Evolutionary conservation across 345 rosid species (phyloP).

Genomic region (Sisymbrium irio): DNA sequence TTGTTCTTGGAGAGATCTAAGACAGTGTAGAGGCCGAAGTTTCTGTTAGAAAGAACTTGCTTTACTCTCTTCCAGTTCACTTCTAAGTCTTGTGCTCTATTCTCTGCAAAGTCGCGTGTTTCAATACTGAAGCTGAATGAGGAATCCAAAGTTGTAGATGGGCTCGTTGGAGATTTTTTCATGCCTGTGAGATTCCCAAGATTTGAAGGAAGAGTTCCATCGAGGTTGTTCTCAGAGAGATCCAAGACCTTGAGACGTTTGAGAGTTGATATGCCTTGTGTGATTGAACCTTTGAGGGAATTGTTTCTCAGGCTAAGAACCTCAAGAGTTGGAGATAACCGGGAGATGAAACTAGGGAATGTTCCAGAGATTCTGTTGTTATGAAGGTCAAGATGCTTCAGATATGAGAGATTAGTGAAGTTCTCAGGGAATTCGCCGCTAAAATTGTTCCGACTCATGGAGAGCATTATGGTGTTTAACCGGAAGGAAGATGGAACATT

Average conservation of each 20-base stretch:
- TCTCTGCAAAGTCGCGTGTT: background rate
- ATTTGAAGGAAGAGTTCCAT: slow-evolving; percentile 32
- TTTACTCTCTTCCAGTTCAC: slow-evolving; percentile 37
- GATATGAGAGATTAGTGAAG: slow-evolving; percentile 5
- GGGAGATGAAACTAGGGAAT: slow-evolving; percentile 26
- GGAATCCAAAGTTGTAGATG: background rate
- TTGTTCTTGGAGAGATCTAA: slow-evolving; percentile 44
- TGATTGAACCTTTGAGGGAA: slow-evolving; percentile 34
- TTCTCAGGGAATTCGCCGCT: slow-evolving; percentile 25
- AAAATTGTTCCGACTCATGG: slow-evolving; percentile 28
- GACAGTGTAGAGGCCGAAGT: slow-evolving; percentile 25
- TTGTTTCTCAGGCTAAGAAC: slow-evolving; percentile 40
- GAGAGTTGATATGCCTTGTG: slow-evolving; percentile 32
- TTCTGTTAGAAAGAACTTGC: slow-evolving; percentile 16
- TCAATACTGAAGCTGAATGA: background rate
- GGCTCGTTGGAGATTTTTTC: slow-evolving; percentile 8
- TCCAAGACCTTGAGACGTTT: slow-evolving; percentile 36
- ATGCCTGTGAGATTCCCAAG: slow-evolving; percentile 39
- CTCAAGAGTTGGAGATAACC: slow-evolving; percentile 25
- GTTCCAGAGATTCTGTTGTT: slow-evolving; percentile 37
- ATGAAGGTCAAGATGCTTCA: slow-evolving; percentile 41
- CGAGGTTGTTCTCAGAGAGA: slow-evolving; percentile 35
- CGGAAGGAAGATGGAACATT: slow-evolving; percentile 26
- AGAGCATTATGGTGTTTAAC: background rate
- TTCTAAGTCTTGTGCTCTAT: background rate